These are phyloP conservation scores for Entomortierella parvispora DNA, from an alignment of 192 early-diverging fungal species.

Conservation along the genomic window DNA sequence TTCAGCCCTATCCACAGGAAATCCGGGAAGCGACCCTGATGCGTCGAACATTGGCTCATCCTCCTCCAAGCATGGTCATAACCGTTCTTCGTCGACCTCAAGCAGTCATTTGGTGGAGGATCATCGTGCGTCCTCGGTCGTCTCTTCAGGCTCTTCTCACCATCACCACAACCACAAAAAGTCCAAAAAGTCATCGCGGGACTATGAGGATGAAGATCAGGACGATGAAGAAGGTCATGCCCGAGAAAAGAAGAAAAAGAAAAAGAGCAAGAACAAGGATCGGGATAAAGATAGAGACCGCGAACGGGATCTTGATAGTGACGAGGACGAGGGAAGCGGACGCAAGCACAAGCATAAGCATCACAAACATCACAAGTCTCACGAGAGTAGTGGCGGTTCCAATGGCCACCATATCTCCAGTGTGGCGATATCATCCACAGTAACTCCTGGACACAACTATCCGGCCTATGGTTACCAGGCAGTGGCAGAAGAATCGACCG, in stretches of 20 bases:
- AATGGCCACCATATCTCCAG: constrained; percentile 10
- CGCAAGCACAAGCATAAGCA: constrained; percentile 24
- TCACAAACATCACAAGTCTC: constrained; percentile 34
- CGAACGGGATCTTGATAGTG: constrained; percentile 31
- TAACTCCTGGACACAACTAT: background rate
- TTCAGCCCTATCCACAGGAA: constrained; percentile 29
- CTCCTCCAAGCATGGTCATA: constrained; percentile 25
- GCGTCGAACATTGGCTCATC: constrained; percentile 6
- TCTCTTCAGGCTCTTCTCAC: constrained; percentile 36
- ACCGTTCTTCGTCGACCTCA: constrained; percentile 13
- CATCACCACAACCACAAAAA: constrained; percentile 20
- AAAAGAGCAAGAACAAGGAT: constrained; percentile 48
- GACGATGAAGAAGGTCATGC: constrained; percentile 14
- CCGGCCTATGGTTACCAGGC: constrained; percentile 10
- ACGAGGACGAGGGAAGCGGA: constrained; percentile 11
- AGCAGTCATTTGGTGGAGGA: constrained; percentile 3
- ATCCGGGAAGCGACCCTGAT: too few relatives aligned
- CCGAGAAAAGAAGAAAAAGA: constrained; percentile 45
- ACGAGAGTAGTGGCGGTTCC: constrained; percentile 17
- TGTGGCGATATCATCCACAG: background rate
- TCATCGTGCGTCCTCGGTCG: constrained; percentile 25
- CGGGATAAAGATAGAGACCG: constrained; percentile 31
- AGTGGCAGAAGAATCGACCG: constrained; percentile 18
- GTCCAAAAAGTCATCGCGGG: constrained; percentile 34
- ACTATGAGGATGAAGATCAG: constrained; percentile 39